Conservation (phyloP, 1,139 yeast species). For the Saccharomyces hybrid region DNA sequence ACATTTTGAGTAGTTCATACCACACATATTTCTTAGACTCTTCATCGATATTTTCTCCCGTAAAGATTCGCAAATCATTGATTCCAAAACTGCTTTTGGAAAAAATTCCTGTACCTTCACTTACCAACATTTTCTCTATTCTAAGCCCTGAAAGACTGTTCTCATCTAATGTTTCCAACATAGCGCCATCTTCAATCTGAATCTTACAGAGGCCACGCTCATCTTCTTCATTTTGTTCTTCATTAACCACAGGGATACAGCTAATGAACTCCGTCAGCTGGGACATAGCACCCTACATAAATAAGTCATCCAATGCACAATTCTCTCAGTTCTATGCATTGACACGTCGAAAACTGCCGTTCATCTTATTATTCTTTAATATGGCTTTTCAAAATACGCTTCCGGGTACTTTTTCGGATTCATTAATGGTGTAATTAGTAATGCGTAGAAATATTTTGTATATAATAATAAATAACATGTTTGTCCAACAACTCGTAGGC, state of each 20-base stretch:
- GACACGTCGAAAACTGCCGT: background rate
- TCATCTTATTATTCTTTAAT: background rate
- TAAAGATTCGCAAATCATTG: slow-evolving; percentile 9
- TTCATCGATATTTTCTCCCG: slow-evolving; percentile 3
- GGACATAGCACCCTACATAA: background rate
- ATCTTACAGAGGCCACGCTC: slow-evolving; percentile 11
- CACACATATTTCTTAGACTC: slow-evolving; percentile 11
- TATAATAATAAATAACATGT: background rate
- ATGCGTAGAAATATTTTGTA: background rate
- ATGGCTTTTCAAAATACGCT: background rate
- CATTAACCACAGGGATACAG: slow-evolving; percentile 9
- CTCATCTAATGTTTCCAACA: slow-evolving; percentile 1
- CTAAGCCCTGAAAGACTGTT: background rate
- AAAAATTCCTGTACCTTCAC: slow-evolving; percentile 22
- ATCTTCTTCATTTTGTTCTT: slow-evolving; percentile 3
- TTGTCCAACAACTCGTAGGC: background rate
- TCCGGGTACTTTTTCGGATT: background rate
- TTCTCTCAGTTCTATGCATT: background rate
- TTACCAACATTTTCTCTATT: slow-evolving; percentile 6
- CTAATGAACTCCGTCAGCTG: slow-evolving; percentile 12
- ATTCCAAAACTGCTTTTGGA: slow-evolving; percentile 2
- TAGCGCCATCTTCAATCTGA: background rate
- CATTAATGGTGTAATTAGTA: background rate
- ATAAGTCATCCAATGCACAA: background rate
- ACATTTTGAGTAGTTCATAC: slow-evolving; percentile 18